Percentiles rank a stretch among this genome's conserved stretches.
These are phyloP conservation scores for Gamarada debralockiae DNA, from an alignment of 495 filamentous ascomycete genomes.

Conservation along the genomic window DNA sequence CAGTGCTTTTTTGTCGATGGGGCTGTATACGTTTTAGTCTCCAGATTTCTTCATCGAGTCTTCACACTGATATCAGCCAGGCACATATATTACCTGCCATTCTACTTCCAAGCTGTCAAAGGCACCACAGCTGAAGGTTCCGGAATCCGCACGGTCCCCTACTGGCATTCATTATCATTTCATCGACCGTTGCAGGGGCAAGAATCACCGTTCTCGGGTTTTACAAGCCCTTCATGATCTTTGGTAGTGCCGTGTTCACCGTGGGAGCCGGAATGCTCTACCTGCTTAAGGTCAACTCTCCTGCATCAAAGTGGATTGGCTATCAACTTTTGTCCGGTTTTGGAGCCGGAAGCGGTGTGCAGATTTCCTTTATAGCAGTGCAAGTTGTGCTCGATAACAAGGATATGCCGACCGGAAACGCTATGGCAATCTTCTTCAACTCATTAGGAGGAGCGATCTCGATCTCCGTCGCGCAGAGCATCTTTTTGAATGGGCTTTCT, in stretches of 20 bases:
- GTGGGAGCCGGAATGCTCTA: constrained; percentile 32
- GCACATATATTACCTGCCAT: constrained; percentile 60
- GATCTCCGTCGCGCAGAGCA: constrained; percentile 41
- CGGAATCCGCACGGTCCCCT: constrained; percentile 49
- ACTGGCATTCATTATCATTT: constrained; percentile 37
- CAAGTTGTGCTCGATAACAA: constrained; percentile 14
- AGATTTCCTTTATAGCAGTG: constrained; percentile 21
- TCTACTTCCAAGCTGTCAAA: constrained; percentile 58
- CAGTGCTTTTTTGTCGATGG: constrained; percentile 43
- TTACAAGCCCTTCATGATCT: constrained; percentile 32
- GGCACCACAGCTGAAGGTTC: constrained; percentile 39
- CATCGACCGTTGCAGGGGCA: constrained; percentile 30
- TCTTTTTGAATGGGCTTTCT: constrained; percentile 42
- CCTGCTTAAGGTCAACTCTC: constrained; percentile 8
- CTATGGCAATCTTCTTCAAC: constrained; percentile 32
- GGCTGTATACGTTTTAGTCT: constrained; percentile 32
- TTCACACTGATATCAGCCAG: no score
- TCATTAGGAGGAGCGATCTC: constrained; percentile 47
- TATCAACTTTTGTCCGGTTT: constrained; percentile 22
- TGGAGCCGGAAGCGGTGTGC: constrained; percentile 17
- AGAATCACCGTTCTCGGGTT: constrained; percentile 29
- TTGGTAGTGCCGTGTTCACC: constrained; percentile 26
- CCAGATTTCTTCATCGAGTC: no score
- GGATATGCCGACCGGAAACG: constrained; percentile 21
- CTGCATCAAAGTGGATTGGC: constrained; percentile 17